Conservation (phyloP, 148 eudicot species). For the Cornus suecica region DNA sequence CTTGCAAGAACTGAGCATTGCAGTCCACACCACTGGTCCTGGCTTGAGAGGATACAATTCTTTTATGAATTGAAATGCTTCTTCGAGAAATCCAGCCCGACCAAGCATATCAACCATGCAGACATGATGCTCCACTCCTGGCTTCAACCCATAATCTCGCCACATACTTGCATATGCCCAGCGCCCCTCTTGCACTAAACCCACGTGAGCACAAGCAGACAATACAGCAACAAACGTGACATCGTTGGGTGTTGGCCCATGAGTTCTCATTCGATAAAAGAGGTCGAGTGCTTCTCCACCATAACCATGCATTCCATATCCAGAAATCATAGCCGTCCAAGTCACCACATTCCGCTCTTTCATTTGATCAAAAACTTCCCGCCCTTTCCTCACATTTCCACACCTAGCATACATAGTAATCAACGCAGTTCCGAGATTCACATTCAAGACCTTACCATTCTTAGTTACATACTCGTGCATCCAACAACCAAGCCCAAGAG, state of each 20-base stretch:
- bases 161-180: conserved; percentile 35
- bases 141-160: conserved; percentile 31
- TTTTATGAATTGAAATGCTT: conserved; percentile 37
- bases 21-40: conserved; percentile 49
- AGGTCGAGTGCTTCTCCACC: conserved; percentile 57
- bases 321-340: conserved; percentile 60
- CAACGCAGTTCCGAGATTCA: conserved; percentile 42
- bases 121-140: conserved; percentile 53
- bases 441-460: conserved; percentile 25
- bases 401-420: conserved; percentile 57
- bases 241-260: conserved; percentile 39
- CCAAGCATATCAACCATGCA: conserved; percentile 68
- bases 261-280: conserved; percentile 37
- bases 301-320: conserved; percentile 46
- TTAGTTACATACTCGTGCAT: conserved; percentile 35
- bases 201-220: conserved; percentile 63
- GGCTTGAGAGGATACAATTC: conserved; percentile 30
- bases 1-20: conserved; percentile 64
- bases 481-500: conserved; percentile 48
- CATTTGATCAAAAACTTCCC: conserved; percentile 49
- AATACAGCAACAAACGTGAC: conserved; percentile 50
- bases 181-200: conserved; percentile 53
- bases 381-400: conserved; percentile 47
- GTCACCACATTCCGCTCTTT: conserved; percentile 37
- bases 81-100: conserved; percentile 54